phyloP scores from a whole-genome alignment of 331 rosid species.

The Spiraea crenata region DNA sequence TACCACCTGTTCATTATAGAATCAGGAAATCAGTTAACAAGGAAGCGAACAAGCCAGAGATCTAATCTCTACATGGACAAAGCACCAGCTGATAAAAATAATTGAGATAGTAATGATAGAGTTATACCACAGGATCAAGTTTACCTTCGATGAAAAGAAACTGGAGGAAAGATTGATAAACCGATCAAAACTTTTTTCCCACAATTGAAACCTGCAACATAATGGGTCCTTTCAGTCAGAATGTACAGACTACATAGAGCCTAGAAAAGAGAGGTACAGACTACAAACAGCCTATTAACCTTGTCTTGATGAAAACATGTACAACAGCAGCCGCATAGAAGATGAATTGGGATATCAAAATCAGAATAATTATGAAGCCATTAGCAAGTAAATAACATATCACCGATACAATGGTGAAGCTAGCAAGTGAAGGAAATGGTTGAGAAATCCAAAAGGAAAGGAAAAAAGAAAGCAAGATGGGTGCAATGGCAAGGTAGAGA shows the following conservation, averaged over 20 bases:
- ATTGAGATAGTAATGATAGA: background rate
- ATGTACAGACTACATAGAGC: conserved; percentile 7
- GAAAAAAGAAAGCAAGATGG: conserved; percentile 64
- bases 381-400: conserved; percentile 83
- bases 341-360: conserved; percentile 66
- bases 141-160: conserved; percentile 74
- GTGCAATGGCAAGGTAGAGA: conserved; percentile 57
- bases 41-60: background rate
- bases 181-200: conserved; percentile 50
- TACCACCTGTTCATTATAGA: conserved; percentile 52
- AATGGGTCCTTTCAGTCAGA: conserved; percentile 28
- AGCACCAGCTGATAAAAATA: background rate
- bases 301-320: conserved; percentile 76
- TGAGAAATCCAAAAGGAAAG: conserved; percentile 55
- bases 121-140: conserved; percentile 13
- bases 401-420: conserved; percentile 64
- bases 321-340: conserved; percentile 75
- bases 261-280: conserved; percentile 12
- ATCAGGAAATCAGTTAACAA: conserved; percentile 26
- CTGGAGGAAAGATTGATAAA: conserved; percentile 45
- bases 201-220: conserved; percentile 73
- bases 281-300: conserved; percentile 50
- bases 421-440: conserved; percentile 67
- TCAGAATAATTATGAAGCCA: conserved; percentile 61
- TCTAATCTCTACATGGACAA: background rate